Evolutionary conservation across 257 asterid genomes (phyloP), one percentile per base, ranked within the genome.

Genomic region (Galeopsis tetrahit): DNA sequence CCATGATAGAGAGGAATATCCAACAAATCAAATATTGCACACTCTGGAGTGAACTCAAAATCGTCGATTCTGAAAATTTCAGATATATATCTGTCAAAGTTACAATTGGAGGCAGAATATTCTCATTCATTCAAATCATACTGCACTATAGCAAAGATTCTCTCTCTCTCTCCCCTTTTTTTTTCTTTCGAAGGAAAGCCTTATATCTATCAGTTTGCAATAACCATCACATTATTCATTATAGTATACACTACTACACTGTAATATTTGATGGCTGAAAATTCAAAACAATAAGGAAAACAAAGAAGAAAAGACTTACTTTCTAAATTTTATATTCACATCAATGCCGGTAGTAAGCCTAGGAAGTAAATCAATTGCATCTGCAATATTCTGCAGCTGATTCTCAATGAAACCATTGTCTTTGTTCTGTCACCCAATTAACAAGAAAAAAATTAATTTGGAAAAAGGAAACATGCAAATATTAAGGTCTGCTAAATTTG

Each of bases 1-100:
- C 98, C 99, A 75, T 95, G 98, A 85, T 92, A 92, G 64, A 95
- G 98, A 36, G 99, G 99, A 83, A 95, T 91, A 76, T 88, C 97
- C 90, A 95, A 71, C 63, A 95, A 80, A 84, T 92, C 99, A 83
- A 90, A 95, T 80, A 95, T 92, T 72, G 99, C 97, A 81, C 98
- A 95, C 80, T 95, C 99, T 46, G 81, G 88, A 63, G 99, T 95
- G 84, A 90, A 95, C 87, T 95, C 99, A 74, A 95, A 95, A 85
- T 95, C 98, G 83, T 76, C 92, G 66, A 95, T 91, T 78, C 98
- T 92, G 93, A 68, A 80, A 75, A 68, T 14, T 77, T 69, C 14
- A 31, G 63, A 71, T 51, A 70, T 14, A 64, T 13, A 67, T 68
- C 57, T 33, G 56, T 78, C 82, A 79, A 14, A 74, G 43, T 40